phyloP scores from a whole-genome alignment of 148 eudicot genomes.

The Fallopia convolvulus region DNA sequence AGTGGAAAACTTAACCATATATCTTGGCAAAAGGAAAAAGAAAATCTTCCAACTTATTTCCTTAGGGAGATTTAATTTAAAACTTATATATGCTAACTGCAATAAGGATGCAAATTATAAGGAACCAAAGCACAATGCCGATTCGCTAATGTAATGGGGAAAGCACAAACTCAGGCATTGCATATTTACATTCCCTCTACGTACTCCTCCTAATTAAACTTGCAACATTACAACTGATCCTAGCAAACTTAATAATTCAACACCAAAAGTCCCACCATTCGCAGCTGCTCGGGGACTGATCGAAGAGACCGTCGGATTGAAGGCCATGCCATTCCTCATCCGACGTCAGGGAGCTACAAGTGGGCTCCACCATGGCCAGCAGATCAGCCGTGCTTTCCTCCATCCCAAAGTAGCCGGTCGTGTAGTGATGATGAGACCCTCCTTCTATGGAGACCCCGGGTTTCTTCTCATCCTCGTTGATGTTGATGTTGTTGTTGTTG shows the following conservation, averaged over 20 bases:
- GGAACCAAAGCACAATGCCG: neutral
- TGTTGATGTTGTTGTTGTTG: neutral
- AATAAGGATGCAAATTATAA: neutral
- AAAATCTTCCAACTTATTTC: neutral
- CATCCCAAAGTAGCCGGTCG: conserved; percentile 7
- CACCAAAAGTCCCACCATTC: conserved; percentile 55
- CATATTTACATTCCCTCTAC: neutral
- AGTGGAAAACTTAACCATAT: too few species aligned
- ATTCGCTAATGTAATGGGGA: neutral
- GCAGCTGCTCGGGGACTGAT: conserved; percentile 15
- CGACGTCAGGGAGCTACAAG: conserved; percentile 26
- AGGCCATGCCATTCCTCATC: conserved; percentile 29
- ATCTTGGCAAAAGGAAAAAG: too few species aligned
- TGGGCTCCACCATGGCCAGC: conserved; percentile 17
- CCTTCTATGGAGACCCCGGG: neutral
- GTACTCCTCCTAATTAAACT: neutral
- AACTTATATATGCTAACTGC: neutral
- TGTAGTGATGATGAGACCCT: neutral
- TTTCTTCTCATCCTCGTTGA: neutral
- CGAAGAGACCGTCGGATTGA: conserved; percentile 13
- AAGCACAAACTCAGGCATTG: conserved; percentile 8
- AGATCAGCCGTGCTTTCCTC: conserved; percentile 20
- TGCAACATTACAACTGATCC: neutral
- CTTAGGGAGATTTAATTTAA: neutral
- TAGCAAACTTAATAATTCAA: neutral